A percentile compares a stretch with the other conserved stretches of the same genome.
Conservation (phyloP, 345 rosid species). For the Populus deltoides region DNA sequence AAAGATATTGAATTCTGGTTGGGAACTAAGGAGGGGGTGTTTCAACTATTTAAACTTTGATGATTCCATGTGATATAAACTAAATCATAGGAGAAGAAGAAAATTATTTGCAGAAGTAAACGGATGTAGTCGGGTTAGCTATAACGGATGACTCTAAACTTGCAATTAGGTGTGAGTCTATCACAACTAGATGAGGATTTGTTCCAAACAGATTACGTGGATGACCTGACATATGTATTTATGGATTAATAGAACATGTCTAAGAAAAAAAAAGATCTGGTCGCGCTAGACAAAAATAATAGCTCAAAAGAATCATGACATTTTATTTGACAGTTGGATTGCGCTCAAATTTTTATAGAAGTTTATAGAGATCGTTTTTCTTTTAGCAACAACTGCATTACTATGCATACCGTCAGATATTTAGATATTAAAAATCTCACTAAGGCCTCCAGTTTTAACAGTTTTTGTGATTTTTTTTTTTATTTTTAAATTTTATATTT, state of each 20-base stretch:
- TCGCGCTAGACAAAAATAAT: too few species aligned
- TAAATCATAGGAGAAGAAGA: too few species aligned
- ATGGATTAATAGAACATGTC: rapidly evolving
- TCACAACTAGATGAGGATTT: rapidly evolving
- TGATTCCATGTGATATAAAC: not conserved
- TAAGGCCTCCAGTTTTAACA: rapidly evolving
- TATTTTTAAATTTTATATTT: too few species aligned
- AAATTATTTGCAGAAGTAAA: rapidly evolving
- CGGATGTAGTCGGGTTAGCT: too few species aligned
- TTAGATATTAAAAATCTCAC: too few species aligned
- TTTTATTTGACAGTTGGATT: too few species aligned
- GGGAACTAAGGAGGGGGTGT: not conserved
- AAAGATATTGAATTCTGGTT: not conserved
- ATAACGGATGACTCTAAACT: rapidly evolving
- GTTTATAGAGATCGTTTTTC: rapidly evolving
- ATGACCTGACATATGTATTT: too few species aligned
- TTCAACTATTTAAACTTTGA: not conserved
- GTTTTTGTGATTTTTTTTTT: too few species aligned
- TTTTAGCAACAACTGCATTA: too few species aligned
- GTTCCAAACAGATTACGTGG: rapidly evolving
- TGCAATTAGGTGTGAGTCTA: rapidly evolving
- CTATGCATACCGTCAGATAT: rapidly evolving
- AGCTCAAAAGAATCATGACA: too few species aligned
- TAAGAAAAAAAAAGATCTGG: too few species aligned
- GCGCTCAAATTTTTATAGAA: rapidly evolving